Base-by-base conservation (phyloP, 2,329 filamentous ascomycete genomes). In the Aspergillus sergii region DNA sequence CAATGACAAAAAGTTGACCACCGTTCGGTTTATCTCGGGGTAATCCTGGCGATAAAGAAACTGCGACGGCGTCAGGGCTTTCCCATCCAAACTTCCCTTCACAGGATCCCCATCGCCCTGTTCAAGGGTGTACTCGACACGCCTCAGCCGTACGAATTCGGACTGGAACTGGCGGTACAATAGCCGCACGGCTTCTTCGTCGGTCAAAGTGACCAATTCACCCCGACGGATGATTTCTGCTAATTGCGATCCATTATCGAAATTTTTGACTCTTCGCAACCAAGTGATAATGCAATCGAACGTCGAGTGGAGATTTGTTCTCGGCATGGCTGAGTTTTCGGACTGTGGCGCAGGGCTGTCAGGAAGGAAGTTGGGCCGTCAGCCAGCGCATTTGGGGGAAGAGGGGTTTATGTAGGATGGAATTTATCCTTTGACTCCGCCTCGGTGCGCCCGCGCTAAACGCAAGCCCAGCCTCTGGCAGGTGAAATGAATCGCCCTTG, bases 1-100 rank as follows among this genome's bases (percentile, higher is more conserved):
- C 50, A 79, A 57, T 0, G 75, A 68, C 28, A 79, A 64, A 11
- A 80, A 65, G 16, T 76, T 74, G 23, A 78, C 71, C 8, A 80
- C 67, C 0, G 78, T 80, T 16, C 79, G 77, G 55, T 80, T 80
- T 21, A 80, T 71, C 66, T 81, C 79, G 2, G 57, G 34, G 45
- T 72, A 79, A 23, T 79, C 71, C 10, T 64, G n/a, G 1, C 58
- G 66, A 39, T 45, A 64, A 19, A 66, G 45, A 10, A 55, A n/a
- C 3, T 26, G 32, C 2, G 65, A 66, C 3, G 65, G 65, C 1
- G 65, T 60, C 2, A 58, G 32, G 16, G 2, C 48, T 59, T 43
- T 26, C 4, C 50, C 41, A 23, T 45, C 51, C 19, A 55, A 26
- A 4, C 1, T 55, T 14, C 51, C 51, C n/a, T 55, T 55, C 0